Evolutionary conservation across 768 basidiomycete species (phyloP).

Genomic region (Leccinum fibrillosum): DNA sequence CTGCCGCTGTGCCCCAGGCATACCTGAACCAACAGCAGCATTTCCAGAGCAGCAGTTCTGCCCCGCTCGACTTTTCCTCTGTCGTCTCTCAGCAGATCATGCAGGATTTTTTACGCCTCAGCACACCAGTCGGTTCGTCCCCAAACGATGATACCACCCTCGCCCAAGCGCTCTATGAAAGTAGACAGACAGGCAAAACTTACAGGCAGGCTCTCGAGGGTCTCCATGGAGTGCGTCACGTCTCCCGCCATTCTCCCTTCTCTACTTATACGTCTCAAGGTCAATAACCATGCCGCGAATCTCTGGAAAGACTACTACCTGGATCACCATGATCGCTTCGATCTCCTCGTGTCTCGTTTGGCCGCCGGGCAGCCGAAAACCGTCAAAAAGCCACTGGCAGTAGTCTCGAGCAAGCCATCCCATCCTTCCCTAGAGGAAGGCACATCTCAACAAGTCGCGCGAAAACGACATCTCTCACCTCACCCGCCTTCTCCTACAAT

Average conservation of each 20-base stretch:
- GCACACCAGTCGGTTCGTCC: slow-evolving; percentile 47
- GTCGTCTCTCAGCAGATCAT: slow-evolving; percentile 49
- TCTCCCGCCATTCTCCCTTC: background rate
- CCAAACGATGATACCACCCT: slow-evolving; percentile 58
- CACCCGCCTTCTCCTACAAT: background rate
- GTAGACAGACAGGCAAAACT: slow-evolving; percentile 39
- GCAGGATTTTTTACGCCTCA: slow-evolving; percentile 54
- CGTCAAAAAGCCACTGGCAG: slow-evolving; percentile 26
- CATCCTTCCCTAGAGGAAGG: slow-evolving; percentile 8
- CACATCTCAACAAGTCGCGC: slow-evolving; percentile 28
- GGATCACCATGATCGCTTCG: slow-evolving; percentile 61
- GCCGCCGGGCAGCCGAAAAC: slow-evolving; percentile 23
- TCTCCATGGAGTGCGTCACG: slow-evolving; percentile 56
- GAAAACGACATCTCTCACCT: slow-evolving; percentile 34
- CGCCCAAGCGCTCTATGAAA: slow-evolving; percentile 42
- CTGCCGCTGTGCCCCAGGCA: slow-evolving; percentile 25
- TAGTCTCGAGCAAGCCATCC: slow-evolving; percentile 11
- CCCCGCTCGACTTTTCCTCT: slow-evolving; percentile 33
- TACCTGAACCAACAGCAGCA: slow-evolving; percentile 19
- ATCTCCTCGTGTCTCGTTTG: slow-evolving; percentile 34
- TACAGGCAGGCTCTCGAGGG: slow-evolving; percentile 67
- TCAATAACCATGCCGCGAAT: slow-evolving; percentile 48
- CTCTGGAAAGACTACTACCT: slow-evolving; percentile 83
- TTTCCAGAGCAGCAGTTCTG: slow-evolving; percentile 18
- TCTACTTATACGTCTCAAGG: slow-evolving; percentile 23